Evolutionary conservation across 495 filamentous ascomycete species (phyloP).

Genomic region (Poronia punctata): DNA sequence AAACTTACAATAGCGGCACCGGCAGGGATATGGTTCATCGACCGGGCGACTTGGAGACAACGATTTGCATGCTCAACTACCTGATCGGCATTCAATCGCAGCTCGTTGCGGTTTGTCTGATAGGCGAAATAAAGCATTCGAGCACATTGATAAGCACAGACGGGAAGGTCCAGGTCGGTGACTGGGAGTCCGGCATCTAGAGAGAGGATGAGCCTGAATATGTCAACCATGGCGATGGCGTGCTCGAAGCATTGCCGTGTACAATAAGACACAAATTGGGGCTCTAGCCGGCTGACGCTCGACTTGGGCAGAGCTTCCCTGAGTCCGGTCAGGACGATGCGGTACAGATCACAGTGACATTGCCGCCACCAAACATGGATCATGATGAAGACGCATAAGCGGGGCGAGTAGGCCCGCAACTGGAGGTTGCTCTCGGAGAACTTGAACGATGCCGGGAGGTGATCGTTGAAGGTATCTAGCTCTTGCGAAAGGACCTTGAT

Average conservation of each 20-base stretch:
- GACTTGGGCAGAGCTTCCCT: constrained; percentile 34
- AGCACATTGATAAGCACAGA: constrained; percentile 42
- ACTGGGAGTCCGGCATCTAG: constrained; percentile 34
- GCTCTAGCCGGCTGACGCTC: constrained; percentile 31
- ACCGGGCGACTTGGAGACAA: constrained; percentile 25
- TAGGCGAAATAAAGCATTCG: constrained; percentile 29
- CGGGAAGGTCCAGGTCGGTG: constrained; percentile 41
- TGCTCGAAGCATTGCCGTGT: constrained; percentile 40
- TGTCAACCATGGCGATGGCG: constrained; percentile 40
- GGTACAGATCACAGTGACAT: constrained; percentile 44
- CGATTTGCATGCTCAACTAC: constrained; percentile 22
- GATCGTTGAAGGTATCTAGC: constrained; percentile 36
- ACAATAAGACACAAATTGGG: constrained; percentile 30
- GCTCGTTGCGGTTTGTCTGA: constrained; percentile 15
- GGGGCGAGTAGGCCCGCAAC: constrained; percentile 40
- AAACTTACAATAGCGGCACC: constrained; percentile 34
- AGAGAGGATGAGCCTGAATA: constrained; percentile 36
- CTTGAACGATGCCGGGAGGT: constrained; percentile 38
- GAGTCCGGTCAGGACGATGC: constrained; percentile 37
- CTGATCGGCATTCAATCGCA: constrained; percentile 19
- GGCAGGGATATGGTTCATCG: constrained; percentile 27
- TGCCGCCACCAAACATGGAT: constrained; percentile 46
- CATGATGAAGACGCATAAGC: constrained; percentile 43
- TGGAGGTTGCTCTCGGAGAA: constrained; percentile 43
- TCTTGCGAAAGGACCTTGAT: constrained; percentile 35